Base-by-base conservation (phyloP, 306 rosid genomes). In the Malus sylvestris region DNA sequence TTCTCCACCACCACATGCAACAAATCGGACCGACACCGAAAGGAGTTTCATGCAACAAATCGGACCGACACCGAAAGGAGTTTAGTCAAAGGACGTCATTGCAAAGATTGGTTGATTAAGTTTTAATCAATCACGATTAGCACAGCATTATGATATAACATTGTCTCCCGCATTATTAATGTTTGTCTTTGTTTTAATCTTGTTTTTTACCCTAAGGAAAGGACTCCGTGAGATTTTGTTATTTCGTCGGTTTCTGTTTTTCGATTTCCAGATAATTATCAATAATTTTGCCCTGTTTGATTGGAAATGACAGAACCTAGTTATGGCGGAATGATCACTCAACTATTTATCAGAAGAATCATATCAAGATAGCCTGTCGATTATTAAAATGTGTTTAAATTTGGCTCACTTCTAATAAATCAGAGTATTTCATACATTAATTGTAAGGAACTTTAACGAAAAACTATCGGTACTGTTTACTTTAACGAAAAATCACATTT, bases 71-170 rank as follows among this genome's bases (percentile, higher is more conserved):
- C 38, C 27, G 19, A 16, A 8, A 25, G 38, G 42, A 75, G 40
- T 62, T 33, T 64, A 67, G 83, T 83, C 81, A 71, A 79, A 67
- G 32, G 67, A 62, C 52, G 66, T 66, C 0, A 69, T 62, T 42
- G 35, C 30, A 42, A 33, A 42, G 38, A 68, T 57, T 72, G 78
- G 67, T 29, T 71, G 57, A 75, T 38, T 60, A 72, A 49, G 55
- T 32, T n/a, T 68, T 63, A 29, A 71, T 74, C 68, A 59, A 67
- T 30, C 73, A 75, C 77, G 79, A 75, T 78, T 71, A 51, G 60
- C 16, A 69, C 45, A 32, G 63, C 83, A 81, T 33, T 29, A 78
- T 80, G 32, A 80, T 83, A 64, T 58, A 77, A 30, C 8, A 15
- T 64, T 66, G 70, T 35, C 49, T 1, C 33, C 46, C 25, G 27